Base-by-base conservation (phyloP, 805 yeast genomes). In the Clavispora asparagi region DNA sequence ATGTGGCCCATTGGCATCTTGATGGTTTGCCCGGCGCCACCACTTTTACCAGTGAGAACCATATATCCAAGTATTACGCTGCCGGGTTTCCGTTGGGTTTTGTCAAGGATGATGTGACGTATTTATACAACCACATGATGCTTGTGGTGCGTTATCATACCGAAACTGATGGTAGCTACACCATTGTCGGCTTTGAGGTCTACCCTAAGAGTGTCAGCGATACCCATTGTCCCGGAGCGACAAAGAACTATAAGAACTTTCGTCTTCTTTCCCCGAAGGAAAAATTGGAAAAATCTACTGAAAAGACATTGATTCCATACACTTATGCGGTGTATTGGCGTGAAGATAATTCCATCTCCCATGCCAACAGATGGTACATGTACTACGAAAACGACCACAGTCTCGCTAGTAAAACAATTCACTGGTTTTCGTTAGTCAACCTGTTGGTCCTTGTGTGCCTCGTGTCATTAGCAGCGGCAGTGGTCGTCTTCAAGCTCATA, bases 21-120 rank as follows among this genome's bases (percentile, higher is more conserved):
- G 96, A 90, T 65, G 87, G 83, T 19, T 67, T 89, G 30, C 96
- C 96, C 0, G 95, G 94, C 7, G 92, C 96, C 1, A 88, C 96
- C 0, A 85, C 95, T 0, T 85, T 83, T 53, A 78, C 83, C 30
- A 71, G 77, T 7, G 76, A 78, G 7, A 78, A 75, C 11, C 76
- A 76, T 41, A 71, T 77, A 16, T 77, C 79, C 52, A 82, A 85
- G 55, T 86, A 84, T 64, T 89, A 89, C 56, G 85, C 89, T 6
- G 81, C 94, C 4, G 97, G 96, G 2, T 89, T 90, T 66, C 91
- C 95, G 2, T 62, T 89, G 30, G 97, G 97, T 0, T 83, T 78
- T 54, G 79, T 78, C 17, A 68, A 79, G 48, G 83, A 73, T n/a
- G 76, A 76, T 41, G 46, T 65, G 6, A 70, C 82, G 5, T 85